phyloP scores from a whole-genome alignment of 495 filamentous ascomycete species.

The Lepidopterella palustris region DNA sequence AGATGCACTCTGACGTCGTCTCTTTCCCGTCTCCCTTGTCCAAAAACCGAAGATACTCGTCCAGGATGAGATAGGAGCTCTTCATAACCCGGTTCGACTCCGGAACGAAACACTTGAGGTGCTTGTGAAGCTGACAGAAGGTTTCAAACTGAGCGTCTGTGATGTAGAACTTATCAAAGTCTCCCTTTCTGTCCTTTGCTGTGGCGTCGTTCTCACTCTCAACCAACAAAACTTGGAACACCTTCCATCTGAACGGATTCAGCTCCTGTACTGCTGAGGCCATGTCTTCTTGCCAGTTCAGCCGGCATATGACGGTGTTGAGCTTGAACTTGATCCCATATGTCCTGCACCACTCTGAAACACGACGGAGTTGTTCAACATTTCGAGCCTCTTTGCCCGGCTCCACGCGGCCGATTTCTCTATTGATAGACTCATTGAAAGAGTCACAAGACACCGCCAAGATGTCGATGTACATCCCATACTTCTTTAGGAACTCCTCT shows the following conservation, averaged over 20 bases:
- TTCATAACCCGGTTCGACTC: constrained; percentile 1
- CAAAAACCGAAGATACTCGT: constrained; percentile 4
- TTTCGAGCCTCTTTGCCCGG: background rate
- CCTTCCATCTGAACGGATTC: constrained; percentile 3
- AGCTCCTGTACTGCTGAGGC: background rate
- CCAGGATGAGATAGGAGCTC: constrained; percentile 2
- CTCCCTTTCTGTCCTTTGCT: background rate
- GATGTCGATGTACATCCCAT: constrained; percentile 1
- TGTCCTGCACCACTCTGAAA: background rate
- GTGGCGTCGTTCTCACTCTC: constrained; percentile 9
- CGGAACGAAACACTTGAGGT: background rate
- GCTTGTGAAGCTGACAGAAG: background rate
- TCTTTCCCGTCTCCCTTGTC: too few species aligned
- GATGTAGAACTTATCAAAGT: background rate
- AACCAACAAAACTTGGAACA: constrained; percentile 8
- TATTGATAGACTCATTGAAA: constrained; percentile 4
- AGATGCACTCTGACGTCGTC: too few species aligned
- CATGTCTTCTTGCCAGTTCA: constrained; percentile 7
- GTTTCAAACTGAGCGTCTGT: background rate
- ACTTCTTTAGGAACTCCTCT: constrained; percentile 4
- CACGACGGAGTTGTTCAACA: too few species aligned
- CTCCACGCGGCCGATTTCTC: constrained; percentile 7
- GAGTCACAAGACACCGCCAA: constrained; percentile 7
- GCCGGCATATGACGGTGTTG: constrained; percentile 7
- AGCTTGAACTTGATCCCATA: constrained; percentile 17